phyloP scores from a whole-genome alignment of 371 early-diverging fungal genomes.

The Mucor racemosus region DNA sequence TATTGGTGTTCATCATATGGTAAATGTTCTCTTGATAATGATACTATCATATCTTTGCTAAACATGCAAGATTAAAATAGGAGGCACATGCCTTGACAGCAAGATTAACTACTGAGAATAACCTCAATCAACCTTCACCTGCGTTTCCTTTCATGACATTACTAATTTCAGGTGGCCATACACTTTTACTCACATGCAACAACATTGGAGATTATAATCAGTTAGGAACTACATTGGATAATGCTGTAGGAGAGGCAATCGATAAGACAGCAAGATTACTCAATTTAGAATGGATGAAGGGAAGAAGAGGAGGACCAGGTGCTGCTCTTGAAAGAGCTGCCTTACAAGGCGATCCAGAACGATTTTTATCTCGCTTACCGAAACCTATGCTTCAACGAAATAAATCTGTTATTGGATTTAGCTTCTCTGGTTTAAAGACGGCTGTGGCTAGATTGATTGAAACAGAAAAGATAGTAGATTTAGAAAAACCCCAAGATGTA shows the following conservation, averaged over 20 bases:
- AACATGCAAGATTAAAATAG: constrained; percentile 24
- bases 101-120: constrained; percentile 47
- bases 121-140: constrained; percentile 36
- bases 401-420: constrained; percentile 65
- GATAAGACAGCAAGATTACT: constrained; percentile 80
- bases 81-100: constrained; percentile 81
- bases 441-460: constrained; percentile 57
- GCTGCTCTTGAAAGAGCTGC: constrained; percentile 78
- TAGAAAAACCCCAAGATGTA: constrained; percentile 39
- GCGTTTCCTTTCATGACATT: constrained; percentile 79
- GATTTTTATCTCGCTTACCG: constrained; percentile 59
- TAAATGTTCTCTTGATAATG: constrained; percentile 23
- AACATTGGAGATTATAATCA: constrained; percentile 67
- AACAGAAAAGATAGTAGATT: constrained; percentile 33
- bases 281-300: constrained; percentile 67
- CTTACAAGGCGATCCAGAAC: constrained; percentile 51
- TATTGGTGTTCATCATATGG: constrained; percentile 89
- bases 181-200: constrained; percentile 69
- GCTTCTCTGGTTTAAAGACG: constrained; percentile 83
- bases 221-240: constrained; percentile 77
- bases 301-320: constrained; percentile 76
- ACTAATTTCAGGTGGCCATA: constrained; percentile 86
- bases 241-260: constrained; percentile 83
- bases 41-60: neutral
- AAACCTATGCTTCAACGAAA: constrained; percentile 69